These are phyloP conservation scores for Papiliotrema laurentii DNA, from an alignment of 1,284 basidiomycete genomes.

Conservation along the genomic window DNA sequence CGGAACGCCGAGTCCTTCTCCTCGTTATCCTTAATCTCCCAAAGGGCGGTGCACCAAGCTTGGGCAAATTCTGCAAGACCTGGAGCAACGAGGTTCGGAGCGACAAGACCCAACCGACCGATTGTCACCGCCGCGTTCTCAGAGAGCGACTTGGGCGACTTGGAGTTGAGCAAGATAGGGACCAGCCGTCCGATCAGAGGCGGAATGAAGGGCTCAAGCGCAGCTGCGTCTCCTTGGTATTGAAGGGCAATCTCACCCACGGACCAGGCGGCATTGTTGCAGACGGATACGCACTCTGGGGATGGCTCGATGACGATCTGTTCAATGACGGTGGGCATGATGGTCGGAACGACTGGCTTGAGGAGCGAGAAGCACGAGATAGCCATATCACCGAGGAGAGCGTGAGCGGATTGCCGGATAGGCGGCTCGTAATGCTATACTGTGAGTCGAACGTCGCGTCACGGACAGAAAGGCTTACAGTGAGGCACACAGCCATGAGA, in stretches of 20 bases:
- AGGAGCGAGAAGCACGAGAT: slow-evolving; percentile 81
- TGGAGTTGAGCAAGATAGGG: slow-evolving; percentile 83
- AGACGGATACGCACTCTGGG: slow-evolving; percentile 90
- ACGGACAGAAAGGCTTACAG: slow-evolving; percentile 46
- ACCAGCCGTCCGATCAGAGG: slow-evolving; percentile 83
- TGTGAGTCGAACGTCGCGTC: not conserved
- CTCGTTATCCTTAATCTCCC: slow-evolving; percentile 98
- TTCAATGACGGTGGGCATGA: slow-evolving; percentile 84
- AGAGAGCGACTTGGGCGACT: slow-evolving; percentile 87
- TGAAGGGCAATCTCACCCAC: slow-evolving; percentile 93
- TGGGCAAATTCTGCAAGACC: slow-evolving; percentile 87
- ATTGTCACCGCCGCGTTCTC: slow-evolving; percentile 99
- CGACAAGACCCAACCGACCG: slow-evolving; percentile 89
- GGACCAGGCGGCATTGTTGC: slow-evolving; percentile 99
- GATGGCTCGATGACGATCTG: slow-evolving; percentile 71
- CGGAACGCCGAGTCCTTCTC: slow-evolving; percentile 99
- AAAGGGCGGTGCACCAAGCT: slow-evolving; percentile 94
- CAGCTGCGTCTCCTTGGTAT: slow-evolving; percentile 52
- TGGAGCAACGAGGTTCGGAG: slow-evolving; percentile 81
- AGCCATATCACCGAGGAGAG: slow-evolving; percentile 93
- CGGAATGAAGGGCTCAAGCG: slow-evolving; percentile 80
- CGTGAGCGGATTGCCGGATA: slow-evolving; percentile 94
- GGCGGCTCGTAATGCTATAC: slow-evolving; percentile 82
- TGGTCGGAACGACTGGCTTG: slow-evolving; percentile 73
- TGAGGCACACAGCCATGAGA: slow-evolving; percentile 77